Evolutionary conservation across 2,329 filamentous ascomycete species (phyloP).

Genomic region (Xylaria multiplex): DNA sequence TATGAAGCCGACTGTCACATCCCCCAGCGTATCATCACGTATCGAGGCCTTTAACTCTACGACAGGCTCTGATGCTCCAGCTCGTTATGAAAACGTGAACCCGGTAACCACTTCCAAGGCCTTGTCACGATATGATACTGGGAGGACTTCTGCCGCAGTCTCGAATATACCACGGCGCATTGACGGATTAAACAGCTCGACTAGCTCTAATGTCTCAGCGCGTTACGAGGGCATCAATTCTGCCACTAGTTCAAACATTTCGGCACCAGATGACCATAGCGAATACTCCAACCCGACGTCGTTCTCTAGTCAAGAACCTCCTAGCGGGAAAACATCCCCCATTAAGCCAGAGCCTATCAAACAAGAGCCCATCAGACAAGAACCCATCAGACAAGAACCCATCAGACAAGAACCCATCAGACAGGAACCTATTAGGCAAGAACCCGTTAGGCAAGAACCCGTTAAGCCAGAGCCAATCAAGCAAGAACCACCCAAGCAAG

Average conservation of each 20-base stretch:
- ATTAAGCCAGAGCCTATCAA: constrained; percentile 45
- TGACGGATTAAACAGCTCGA: constrained; percentile 22
- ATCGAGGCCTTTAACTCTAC: constrained; percentile 4
- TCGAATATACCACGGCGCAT: constrained; percentile 13
- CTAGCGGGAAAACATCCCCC: constrained; percentile 74
- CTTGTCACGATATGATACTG: constrained; percentile 12
- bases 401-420: too few relatives aligned
- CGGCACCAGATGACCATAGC: constrained; percentile 88
- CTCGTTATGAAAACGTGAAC: constrained; percentile 17
- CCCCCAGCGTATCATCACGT: constrained; percentile 21
- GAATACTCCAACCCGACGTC: constrained; percentile 91
- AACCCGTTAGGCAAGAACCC: too few relatives aligned
- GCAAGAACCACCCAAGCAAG: constrained; percentile 44
- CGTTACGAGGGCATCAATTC: constrained; percentile 29
- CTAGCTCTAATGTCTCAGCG: constrained; percentile 25
- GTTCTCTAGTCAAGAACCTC: constrained; percentile 84
- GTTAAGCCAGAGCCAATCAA: constrained; percentile 18
- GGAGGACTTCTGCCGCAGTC: constrained; percentile 12
- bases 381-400: too few relatives aligned
- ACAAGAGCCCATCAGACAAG: constrained; percentile 47
- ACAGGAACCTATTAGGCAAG: too few relatives aligned
- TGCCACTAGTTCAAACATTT: constrained; percentile 47
- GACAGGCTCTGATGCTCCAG: constrained; percentile 13
- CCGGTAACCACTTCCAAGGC: constrained; percentile 3
- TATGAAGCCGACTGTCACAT: constrained; percentile 15